These are phyloP conservation scores for Inga leiocalycina DNA, from an alignment of 306 rosid genomes.

Conservation along the genomic window DNA sequence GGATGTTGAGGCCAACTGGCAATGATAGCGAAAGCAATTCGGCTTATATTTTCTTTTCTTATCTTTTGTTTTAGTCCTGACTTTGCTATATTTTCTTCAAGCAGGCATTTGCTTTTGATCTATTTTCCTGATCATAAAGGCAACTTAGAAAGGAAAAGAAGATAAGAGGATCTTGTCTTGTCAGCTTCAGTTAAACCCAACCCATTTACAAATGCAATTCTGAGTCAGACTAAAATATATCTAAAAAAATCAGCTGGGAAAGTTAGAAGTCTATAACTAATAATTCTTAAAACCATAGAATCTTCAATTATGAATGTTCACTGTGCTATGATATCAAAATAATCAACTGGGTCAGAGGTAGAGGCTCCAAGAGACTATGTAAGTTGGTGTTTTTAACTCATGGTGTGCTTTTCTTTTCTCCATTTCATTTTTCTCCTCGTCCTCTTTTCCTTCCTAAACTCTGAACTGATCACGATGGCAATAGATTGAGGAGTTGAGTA, in stretches of 20 bases:
- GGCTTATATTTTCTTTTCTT: background rate
- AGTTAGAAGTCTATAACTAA: background rate
- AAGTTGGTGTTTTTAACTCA: background rate
- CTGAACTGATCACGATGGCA: background rate
- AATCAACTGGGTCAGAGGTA: background rate
- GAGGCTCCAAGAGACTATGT: background rate
- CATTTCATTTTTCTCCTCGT: background rate
- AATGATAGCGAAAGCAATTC: background rate
- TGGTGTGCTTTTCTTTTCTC: background rate
- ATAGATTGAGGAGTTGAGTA: background rate
- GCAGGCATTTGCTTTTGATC: background rate
- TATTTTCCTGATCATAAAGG: background rate
- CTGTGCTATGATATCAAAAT: background rate
- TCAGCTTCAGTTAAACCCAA: background rate
- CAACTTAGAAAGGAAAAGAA: background rate
- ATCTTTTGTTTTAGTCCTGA: background rate
- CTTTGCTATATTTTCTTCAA: background rate
- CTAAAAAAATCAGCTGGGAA: background rate
- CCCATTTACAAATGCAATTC: background rate
- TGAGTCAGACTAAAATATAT: background rate
- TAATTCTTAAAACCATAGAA: background rate
- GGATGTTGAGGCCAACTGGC: slow-evolving; percentile 9
- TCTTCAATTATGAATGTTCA: background rate
- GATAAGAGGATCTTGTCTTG: background rate
- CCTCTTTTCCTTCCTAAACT: background rate